Percentiles rank a stretch among this genome's conserved stretches.
phyloP scores from a whole-genome alignment of 768 basidiomycete species.

The Pisolithus sp. region DNA sequence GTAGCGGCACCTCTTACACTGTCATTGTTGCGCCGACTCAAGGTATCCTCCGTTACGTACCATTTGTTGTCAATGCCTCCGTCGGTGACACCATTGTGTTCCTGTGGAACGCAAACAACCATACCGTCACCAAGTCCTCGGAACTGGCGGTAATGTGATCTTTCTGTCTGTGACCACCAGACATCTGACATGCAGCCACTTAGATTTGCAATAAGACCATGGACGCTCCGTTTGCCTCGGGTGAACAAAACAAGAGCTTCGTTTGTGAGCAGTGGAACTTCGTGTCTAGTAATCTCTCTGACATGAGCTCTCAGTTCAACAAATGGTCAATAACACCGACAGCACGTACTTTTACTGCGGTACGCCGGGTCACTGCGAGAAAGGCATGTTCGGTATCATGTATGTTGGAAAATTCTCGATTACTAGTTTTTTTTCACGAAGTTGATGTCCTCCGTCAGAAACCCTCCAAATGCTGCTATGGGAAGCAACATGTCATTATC shows the following conservation, averaged over 20 bases:
- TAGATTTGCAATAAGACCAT: constrained; percentile 66
- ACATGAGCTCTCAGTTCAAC: constrained; percentile 41
- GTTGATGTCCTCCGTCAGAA: constrained; percentile 42
- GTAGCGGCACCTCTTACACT: constrained; percentile 58
- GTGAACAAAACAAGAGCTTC: constrained; percentile 49
- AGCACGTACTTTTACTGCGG: constrained; percentile 74
- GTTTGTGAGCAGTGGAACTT: constrained; percentile 39
- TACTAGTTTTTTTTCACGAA: constrained; percentile 38
- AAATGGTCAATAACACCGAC: constrained; percentile 67
- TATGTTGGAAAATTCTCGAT: constrained; percentile 20
- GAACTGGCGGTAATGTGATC: constrained; percentile 29
- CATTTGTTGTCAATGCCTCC: constrained; percentile 69
- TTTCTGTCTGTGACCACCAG: not conserved
- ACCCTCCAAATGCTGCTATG: constrained; percentile 4
- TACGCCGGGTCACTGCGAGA: constrained; percentile 63
- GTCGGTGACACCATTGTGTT: constrained; percentile 73
- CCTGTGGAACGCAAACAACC: constrained; percentile 68
- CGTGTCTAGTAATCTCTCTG: constrained; percentile 6
- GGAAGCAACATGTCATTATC: constrained; percentile 36
- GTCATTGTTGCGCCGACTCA: constrained; percentile 73
- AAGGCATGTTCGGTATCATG: constrained; percentile 86
- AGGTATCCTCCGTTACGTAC: constrained; percentile 62
- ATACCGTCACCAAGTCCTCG: too few relatives aligned
- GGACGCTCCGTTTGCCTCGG: constrained; percentile 52
- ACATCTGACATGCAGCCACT: not conserved